These are phyloP conservation scores for Aspergillus carbonarius DNA, from an alignment of 2,329 filamentous ascomycete genomes.

Conservation along the genomic window DNA sequence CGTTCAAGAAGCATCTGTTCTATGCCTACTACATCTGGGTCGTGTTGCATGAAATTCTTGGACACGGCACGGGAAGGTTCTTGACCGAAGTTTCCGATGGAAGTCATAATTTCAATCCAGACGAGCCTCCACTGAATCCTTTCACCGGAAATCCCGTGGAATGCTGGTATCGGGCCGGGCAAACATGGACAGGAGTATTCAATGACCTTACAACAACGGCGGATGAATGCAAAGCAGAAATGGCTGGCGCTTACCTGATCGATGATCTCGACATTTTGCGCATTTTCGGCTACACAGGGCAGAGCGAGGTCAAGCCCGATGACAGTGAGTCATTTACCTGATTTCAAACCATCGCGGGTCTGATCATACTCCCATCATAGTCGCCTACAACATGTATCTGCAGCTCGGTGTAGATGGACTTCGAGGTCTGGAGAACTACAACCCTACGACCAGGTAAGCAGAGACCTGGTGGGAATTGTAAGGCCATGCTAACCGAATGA, in stretches of 20 bases:
- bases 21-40: slow-evolving; percentile 32
- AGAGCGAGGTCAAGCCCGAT: slow-evolving; percentile 9
- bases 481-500: not conserved
- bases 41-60: slow-evolving; percentile 56
- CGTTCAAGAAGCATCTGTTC: slow-evolving; percentile 14
- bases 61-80: slow-evolving; percentile 64
- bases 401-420: slow-evolving; percentile 46
- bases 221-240: slow-evolving; percentile 55
- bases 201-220: slow-evolving; percentile 59
- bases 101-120: slow-evolving; percentile 50
- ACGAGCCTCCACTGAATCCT: slow-evolving; percentile 58
- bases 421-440: slow-evolving; percentile 41
- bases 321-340: slow-evolving; percentile 8
- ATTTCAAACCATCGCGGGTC: slow-evolving; percentile 30
- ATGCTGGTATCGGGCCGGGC: slow-evolving; percentile 57
- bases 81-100: slow-evolving; percentile 54
- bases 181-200: slow-evolving; percentile 65
- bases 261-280: slow-evolving; percentile 45
- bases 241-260: slow-evolving; percentile 48
- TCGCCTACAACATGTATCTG: slow-evolving; percentile 44
- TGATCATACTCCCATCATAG: slow-evolving; percentile 16
- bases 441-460: slow-evolving; percentile 42
- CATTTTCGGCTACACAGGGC: slow-evolving; percentile 35
- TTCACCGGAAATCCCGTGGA: slow-evolving; percentile 55
- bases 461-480: not conserved